Conservation (phyloP, 2,329 filamentous ascomycete species). For the Penicillium sp. region DNA sequence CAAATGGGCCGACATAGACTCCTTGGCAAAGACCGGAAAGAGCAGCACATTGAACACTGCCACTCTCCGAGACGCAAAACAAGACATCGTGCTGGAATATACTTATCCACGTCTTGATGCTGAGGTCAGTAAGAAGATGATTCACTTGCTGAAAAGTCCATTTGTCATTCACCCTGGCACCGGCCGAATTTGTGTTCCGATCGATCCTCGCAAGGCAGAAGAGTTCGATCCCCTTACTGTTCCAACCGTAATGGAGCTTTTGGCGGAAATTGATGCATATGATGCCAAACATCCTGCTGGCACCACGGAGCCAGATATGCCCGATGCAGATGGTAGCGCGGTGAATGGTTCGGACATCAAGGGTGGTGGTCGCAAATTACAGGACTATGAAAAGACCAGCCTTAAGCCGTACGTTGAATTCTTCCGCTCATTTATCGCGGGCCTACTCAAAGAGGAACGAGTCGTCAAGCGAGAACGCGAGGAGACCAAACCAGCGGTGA, state of each 20-base stretch:
- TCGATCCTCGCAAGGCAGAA: constrained; percentile 74
- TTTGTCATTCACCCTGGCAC: constrained; percentile 97
- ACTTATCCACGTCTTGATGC: constrained; percentile 97
- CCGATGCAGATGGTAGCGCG: constrained; percentile 43
- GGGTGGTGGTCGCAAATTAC: constrained; percentile 53
- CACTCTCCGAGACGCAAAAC: constrained; percentile 83
- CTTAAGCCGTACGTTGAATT: constrained; percentile 90
- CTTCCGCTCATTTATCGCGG: constrained; percentile 80
- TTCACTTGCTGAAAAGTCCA: constrained; percentile 95
- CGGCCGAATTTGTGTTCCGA: constrained; percentile 92
- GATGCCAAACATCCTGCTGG: constrained; percentile 45
- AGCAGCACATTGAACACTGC: constrained; percentile 73
- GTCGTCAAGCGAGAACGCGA: constrained; percentile 56
- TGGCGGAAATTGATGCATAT: constrained; percentile 87
- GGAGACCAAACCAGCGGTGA: constrained; percentile 48
- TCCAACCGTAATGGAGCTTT: constrained; percentile 82
- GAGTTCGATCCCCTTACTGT: constrained; percentile 85
- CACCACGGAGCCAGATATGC: constrained; percentile 46
- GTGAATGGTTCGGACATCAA: constrained; percentile 37
- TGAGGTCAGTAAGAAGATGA: constrained; percentile 95
- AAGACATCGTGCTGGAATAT: constrained; percentile 95
- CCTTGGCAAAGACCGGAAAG: constrained; percentile 75
- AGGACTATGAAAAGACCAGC: constrained; percentile 97
- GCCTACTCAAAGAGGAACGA: constrained; percentile 75
- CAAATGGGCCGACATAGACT: constrained; percentile 96